Evolutionary conservation across 495 filamentous ascomycete species (phyloP).

Genomic region (Xylaria palmicola): DNA sequence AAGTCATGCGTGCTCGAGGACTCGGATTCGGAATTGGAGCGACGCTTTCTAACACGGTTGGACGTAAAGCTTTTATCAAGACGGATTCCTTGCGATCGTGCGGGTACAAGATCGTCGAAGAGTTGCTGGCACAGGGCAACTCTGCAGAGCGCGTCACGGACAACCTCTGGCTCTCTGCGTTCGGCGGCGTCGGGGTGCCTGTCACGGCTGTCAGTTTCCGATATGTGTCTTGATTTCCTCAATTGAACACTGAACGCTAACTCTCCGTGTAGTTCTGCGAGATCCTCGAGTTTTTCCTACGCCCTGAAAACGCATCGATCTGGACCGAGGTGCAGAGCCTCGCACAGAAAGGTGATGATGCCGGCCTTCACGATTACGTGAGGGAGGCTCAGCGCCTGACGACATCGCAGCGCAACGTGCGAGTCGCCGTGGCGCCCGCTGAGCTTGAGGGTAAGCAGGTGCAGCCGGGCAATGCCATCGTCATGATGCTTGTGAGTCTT

Average conservation of each 20-base stretch:
- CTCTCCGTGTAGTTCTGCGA: slow-evolving; percentile 37
- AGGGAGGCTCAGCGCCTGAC: slow-evolving; percentile 33
- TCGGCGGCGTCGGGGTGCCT: slow-evolving; percentile 39
- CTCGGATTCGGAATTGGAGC: slow-evolving; percentile 17
- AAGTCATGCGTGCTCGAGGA: slow-evolving; percentile 16
- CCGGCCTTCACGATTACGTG: slow-evolving; percentile 27
- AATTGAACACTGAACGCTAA: slow-evolving; percentile 15
- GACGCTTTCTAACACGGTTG: slow-evolving; percentile 3
- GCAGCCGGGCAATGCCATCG: slow-evolving; percentile 25
- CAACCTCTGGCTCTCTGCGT: slow-evolving; percentile 33
- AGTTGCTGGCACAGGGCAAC: slow-evolving; percentile 24
- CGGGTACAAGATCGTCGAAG: slow-evolving; percentile 29
- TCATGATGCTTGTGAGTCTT: slow-evolving; percentile 33
- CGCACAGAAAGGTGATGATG: slow-evolving; percentile 36
- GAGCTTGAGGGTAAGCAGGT: slow-evolving; percentile 29
- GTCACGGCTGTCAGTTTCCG: slow-evolving; percentile 29
- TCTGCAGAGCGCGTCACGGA: slow-evolving; percentile 32
- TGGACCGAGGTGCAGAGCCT: slow-evolving; percentile 50
- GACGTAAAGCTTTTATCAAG: slow-evolving; percentile 20
- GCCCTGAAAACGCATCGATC: slow-evolving; percentile 43
- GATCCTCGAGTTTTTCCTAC: slow-evolving; percentile 45
- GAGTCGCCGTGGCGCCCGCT: slow-evolving; percentile 22
- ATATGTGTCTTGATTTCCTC: background rate
- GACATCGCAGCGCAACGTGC: slow-evolving; percentile 28
- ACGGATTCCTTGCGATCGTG: slow-evolving; percentile 27